Percentiles rank a stretch among this genome's conserved stretches.
Conservation (phyloP, 129 eudicot genomes). For the Solidago caesia region DNA sequence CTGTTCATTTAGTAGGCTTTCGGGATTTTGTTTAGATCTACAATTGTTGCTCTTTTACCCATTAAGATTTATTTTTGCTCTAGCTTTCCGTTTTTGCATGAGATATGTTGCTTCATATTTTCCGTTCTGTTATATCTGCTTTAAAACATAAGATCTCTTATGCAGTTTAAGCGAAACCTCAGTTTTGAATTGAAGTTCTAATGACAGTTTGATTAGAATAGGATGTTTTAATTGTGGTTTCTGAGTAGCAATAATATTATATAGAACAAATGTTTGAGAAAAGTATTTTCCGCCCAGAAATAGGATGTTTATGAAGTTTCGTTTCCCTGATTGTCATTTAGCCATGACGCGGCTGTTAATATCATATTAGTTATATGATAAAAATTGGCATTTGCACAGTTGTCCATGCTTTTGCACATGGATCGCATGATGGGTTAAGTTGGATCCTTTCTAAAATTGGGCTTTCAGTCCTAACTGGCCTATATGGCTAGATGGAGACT, state of each 20-base stretch:
- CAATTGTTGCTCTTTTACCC: background rate
- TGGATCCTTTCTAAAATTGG: too few relatives aligned
- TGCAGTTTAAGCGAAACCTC: background rate
- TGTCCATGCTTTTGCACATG: too few relatives aligned
- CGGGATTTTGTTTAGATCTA: background rate
- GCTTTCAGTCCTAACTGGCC: too few relatives aligned
- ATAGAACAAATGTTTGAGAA: too few relatives aligned
- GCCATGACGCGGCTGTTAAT: background rate
- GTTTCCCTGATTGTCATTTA: too few relatives aligned
- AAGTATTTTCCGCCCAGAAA: too few relatives aligned
- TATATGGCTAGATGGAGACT: too few relatives aligned
- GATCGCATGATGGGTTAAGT: too few relatives aligned
- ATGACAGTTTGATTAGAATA: background rate
- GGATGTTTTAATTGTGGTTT: background rate
- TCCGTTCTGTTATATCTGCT: background rate
- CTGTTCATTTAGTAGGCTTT: slow-evolving; percentile 3
- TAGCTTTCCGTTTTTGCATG: background rate
- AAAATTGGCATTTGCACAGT: background rate
- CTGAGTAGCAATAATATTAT: background rate
- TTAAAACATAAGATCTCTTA: background rate
- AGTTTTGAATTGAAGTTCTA: background rate
- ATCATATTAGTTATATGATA: background rate
- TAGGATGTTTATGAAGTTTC: too few relatives aligned
- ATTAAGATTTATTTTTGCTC: background rate
- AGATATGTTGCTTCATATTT: background rate